Percentiles rank a stretch among this genome's conserved stretches.
These are phyloP conservation scores for Dipteronia sinensis DNA, from an alignment of 345 rosid genomes.

Conservation along the genomic window DNA sequence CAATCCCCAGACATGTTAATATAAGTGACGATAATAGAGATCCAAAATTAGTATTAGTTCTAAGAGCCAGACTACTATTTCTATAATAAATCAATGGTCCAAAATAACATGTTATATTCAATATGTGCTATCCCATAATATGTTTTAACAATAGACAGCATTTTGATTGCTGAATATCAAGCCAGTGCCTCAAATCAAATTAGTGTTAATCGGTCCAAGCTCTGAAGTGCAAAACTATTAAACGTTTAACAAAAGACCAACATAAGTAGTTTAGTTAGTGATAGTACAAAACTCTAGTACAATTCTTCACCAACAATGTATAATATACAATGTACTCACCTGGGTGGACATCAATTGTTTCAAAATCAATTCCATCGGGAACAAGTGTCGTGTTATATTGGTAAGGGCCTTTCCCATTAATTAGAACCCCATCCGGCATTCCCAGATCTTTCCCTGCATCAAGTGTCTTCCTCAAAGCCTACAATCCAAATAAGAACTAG, in stretches of 20 bases:
- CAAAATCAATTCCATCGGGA: constrained; percentile 70
- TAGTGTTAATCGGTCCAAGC: neutral
- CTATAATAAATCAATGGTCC: neutral
- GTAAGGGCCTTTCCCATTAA: constrained; percentile 98
- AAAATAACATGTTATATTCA: neutral
- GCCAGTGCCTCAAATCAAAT: neutral
- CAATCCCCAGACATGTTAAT: neutral
- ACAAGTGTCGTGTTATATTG: constrained; percentile 85
- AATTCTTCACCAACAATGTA: neutral
- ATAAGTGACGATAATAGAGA: neutral
- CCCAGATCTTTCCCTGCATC: constrained; percentile 92
- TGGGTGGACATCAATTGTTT: constrained; percentile 83
- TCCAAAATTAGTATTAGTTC: neutral
- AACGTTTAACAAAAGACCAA: neutral
- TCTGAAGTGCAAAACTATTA: neutral
- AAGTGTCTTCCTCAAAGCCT: constrained; percentile 93
- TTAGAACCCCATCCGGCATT: constrained; percentile 96
- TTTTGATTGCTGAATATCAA: neutral
- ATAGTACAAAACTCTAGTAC: neutral
- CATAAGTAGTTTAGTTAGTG: neutral
- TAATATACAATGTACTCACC: constrained; percentile 46
- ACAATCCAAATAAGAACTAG: constrained; percentile 23
- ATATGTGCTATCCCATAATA: neutral
- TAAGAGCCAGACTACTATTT: neutral
- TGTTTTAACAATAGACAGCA: neutral